phyloP scores from a whole-genome alignment of 768 basidiomycete genomes.

The Collybia nuda region DNA sequence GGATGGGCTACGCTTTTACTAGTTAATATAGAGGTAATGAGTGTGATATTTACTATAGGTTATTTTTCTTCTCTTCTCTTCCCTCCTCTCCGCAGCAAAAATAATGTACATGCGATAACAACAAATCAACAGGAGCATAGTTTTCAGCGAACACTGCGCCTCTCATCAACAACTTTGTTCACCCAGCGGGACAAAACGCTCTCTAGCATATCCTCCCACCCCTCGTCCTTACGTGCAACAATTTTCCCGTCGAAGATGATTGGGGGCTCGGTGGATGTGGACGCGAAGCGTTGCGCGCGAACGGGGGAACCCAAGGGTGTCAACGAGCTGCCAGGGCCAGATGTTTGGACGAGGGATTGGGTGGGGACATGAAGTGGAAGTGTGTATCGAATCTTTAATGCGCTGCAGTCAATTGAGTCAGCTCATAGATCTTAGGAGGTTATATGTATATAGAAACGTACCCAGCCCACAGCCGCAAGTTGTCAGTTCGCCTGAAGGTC shows the following conservation, averaged over 20 bases:
- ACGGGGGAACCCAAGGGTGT: constrained; percentile 31
- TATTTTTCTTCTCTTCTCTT: too few species aligned
- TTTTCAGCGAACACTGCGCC: constrained; percentile 22
- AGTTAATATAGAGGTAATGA: too few species aligned
- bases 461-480: constrained; percentile 84
- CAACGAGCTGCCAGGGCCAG: constrained; percentile 14
- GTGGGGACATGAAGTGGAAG: constrained; percentile 64
- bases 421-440: neutral
- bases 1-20: too few species aligned
- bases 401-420: constrained; percentile 37
- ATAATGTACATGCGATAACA: neutral
- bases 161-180: constrained; percentile 69
- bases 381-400: constrained; percentile 80
- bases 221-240: constrained; percentile 71
- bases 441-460: constrained; percentile 34
- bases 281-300: constrained; percentile 34
- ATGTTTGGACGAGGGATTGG: constrained; percentile 22
- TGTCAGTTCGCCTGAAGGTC: constrained; percentile 87
- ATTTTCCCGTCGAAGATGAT: constrained; percentile 71
- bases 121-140: neutral
- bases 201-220: constrained; percentile 84
- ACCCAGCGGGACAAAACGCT: constrained; percentile 64
- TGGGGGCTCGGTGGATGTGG: constrained; percentile 36
- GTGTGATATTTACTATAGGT: too few species aligned
- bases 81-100: neutral